Conservation (phyloP, 495 filamentous ascomycete genomes). For the Hypoxylon trugodes region DNA sequence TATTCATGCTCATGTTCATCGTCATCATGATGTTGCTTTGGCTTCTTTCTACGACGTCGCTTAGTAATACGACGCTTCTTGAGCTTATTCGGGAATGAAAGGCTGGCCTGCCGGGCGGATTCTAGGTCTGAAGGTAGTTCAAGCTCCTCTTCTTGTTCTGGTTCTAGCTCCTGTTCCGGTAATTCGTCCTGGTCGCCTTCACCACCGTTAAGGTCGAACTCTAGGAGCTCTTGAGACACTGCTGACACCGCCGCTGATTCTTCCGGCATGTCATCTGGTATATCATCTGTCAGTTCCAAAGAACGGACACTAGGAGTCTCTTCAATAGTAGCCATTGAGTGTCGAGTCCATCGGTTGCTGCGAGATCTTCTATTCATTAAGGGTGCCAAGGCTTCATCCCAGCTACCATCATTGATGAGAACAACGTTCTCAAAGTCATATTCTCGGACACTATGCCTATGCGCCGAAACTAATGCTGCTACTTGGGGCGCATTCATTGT, state of each 20-base stretch:
- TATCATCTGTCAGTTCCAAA: slow-evolving; percentile 16
- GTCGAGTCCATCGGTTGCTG: slow-evolving; percentile 52
- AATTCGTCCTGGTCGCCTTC: slow-evolving; percentile 51
- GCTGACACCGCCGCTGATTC: slow-evolving; percentile 55
- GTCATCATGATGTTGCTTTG: slow-evolving; percentile 38
- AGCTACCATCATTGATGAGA: slow-evolving; percentile 67
- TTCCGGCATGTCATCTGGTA: slow-evolving; percentile 42
- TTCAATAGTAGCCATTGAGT: slow-evolving; percentile 47
- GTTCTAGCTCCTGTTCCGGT: slow-evolving; percentile 25
- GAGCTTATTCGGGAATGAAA: slow-evolving; percentile 55
- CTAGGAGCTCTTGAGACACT: slow-evolving; percentile 52
- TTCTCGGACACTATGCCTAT: slow-evolving; percentile 69
- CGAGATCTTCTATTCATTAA: slow-evolving; percentile 54
- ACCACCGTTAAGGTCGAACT: slow-evolving; percentile 51
- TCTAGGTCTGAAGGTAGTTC: slow-evolving; percentile 53
- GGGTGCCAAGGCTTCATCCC: slow-evolving; percentile 78
- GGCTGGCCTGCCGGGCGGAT: slow-evolving; percentile 51
- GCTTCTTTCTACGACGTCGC: slow-evolving; percentile 52
- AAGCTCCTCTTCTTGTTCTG: slow-evolving; percentile 39
- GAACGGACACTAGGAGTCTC: slow-evolving; percentile 32
- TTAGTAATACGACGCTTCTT: slow-evolving; percentile 56
- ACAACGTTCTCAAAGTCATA: slow-evolving; percentile 76
- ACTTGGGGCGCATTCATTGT: slow-evolving; percentile 74
- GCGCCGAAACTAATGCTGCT: slow-evolving; percentile 64
- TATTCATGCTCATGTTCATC: slow-evolving; percentile 32